Conservation (phyloP, 1,284 basidiomycete species). For the Heterobasidion annosum region DNA sequence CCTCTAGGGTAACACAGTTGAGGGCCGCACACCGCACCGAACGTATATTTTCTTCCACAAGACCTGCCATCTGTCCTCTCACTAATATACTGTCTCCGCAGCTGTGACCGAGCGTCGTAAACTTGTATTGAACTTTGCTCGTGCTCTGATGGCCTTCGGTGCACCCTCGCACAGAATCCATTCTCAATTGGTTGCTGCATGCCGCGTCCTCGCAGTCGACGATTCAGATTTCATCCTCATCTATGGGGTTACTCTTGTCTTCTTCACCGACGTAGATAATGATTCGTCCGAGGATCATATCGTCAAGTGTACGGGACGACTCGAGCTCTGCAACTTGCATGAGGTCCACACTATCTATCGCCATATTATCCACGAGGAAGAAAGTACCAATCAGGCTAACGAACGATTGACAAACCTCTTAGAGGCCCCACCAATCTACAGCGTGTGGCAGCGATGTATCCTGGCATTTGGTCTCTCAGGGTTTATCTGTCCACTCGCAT, state of each 20-base stretch:
- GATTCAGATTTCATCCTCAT: constrained; percentile 78
- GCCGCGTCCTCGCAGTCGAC: constrained; percentile 55
- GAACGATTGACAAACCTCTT: constrained; percentile 37
- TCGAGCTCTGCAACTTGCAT: constrained; percentile 72
- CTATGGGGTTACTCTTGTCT: constrained; percentile 76
- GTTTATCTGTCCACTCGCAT: constrained; percentile 74
- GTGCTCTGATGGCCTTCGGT: constrained; percentile 56
- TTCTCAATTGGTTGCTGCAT: constrained; percentile 62
- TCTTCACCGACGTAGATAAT: constrained; percentile 65
- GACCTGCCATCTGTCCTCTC: background rate
- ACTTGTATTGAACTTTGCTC: constrained; percentile 57
- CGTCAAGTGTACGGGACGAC: constrained; percentile 52
- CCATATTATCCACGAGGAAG: constrained; percentile 75
- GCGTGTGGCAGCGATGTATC: constrained; percentile 45
- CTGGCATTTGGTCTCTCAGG: constrained; percentile 64
- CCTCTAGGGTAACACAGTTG: background rate
- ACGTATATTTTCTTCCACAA: background rate
- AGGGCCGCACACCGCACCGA: background rate
- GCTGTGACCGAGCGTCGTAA: constrained; percentile 47
- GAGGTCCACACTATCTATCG: constrained; percentile 72
- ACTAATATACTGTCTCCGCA: constrained; percentile 12
- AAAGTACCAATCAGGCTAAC: constrained; percentile 68
- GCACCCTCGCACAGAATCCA: constrained; percentile 66
- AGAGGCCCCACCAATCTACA: constrained; percentile 48
- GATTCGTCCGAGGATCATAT: constrained; percentile 72